Conservation (phyloP, 371 early-diverging fungal species). For the Rhizomucor pusillus region DNA sequence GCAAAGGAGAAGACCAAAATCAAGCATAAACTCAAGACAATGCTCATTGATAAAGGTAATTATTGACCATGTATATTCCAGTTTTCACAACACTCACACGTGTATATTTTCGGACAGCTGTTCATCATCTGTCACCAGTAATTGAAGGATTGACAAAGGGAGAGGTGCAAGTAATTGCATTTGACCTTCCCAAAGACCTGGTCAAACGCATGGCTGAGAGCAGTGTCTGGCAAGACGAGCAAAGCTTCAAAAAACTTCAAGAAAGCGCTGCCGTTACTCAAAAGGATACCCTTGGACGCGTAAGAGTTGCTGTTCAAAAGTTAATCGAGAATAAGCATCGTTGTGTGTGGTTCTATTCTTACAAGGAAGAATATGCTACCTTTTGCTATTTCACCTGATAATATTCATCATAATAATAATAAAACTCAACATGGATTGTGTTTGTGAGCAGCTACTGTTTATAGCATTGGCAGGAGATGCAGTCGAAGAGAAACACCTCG, state of each 20-base stretch:
- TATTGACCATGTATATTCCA: not conserved
- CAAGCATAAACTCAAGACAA: constrained; percentile 70
- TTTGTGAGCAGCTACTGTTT: no score
- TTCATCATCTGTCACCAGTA: constrained; percentile 51
- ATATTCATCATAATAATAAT: no score
- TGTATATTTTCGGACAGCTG: no score
- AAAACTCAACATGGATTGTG: no score
- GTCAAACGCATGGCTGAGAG: constrained; percentile 56
- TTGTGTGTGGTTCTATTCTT: constrained; percentile 74
- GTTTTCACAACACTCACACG: no score
- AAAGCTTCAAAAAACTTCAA: constrained; percentile 50
- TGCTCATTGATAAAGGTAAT: constrained; percentile 67
- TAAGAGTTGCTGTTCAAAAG: constrained; percentile 61
- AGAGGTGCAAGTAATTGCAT: constrained; percentile 66
- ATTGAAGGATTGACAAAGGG: constrained; percentile 51
- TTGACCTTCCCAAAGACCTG: constrained; percentile 64
- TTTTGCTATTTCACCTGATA: constrained; percentile 45
- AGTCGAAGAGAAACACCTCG: constrained; percentile 24
- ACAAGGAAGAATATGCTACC: constrained; percentile 62
- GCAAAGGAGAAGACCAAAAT: constrained; percentile 48
- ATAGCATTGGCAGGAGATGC: no score
- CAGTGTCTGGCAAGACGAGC: constrained; percentile 59
- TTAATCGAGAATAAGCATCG: constrained; percentile 54
- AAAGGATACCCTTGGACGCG: constrained; percentile 44
- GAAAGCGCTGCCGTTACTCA: constrained; percentile 31